Percentiles rank a stretch among this genome's conserved stretches.
phyloP scores from a whole-genome alignment of 345 rosid species.

The Sisymbrium irio region DNA sequence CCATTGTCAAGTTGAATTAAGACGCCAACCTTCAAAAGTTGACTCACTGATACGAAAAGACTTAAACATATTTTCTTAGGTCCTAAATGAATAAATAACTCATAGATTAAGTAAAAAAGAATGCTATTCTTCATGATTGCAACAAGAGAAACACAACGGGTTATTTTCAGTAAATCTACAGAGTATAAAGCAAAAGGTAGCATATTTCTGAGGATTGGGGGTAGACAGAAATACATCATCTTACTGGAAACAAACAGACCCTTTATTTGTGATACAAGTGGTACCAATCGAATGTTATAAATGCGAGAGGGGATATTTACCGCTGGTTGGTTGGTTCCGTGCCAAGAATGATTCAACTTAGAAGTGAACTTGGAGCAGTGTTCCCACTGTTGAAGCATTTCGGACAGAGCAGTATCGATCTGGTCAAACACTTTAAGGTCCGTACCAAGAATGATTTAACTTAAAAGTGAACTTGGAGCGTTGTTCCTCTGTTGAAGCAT shows the following conservation, averaged over 20 bases:
- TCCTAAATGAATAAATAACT: background rate
- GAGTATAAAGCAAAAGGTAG: background rate
- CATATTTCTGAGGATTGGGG: slow-evolving; percentile 8
- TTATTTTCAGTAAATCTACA: slow-evolving; percentile 22
- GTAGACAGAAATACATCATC: background rate
- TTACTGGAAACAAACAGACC: background rate
- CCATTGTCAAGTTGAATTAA: slow-evolving; percentile 15
- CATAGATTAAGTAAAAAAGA: background rate
- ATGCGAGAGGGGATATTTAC: slow-evolving; percentile 19
- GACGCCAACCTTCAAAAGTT: slow-evolving; percentile 18
- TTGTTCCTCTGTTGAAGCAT: slow-evolving; percentile 44
- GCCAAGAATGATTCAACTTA: slow-evolving; percentile 34
- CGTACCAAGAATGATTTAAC: slow-evolving; percentile 28
- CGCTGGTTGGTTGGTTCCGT: slow-evolving; percentile 8
- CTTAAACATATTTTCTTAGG: background rate
- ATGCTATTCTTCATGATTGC: background rate
- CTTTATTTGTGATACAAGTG: slow-evolving; percentile 2
- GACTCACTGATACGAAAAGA: slow-evolving; percentile 2
- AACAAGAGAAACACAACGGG: background rate
- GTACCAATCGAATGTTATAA: slow-evolving; percentile 18
- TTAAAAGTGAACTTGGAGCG: slow-evolving; percentile 43
- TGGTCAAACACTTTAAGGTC: slow-evolving; percentile 26
- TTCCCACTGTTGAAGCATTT: slow-evolving; percentile 43
- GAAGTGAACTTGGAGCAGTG: slow-evolving; percentile 39
- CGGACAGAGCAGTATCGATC: slow-evolving; percentile 45